Evolutionary conservation across 345 rosid genomes (phyloP), one percentile per base, ranked within the genome.

Genomic region (Euphorbia peplus): DNA sequence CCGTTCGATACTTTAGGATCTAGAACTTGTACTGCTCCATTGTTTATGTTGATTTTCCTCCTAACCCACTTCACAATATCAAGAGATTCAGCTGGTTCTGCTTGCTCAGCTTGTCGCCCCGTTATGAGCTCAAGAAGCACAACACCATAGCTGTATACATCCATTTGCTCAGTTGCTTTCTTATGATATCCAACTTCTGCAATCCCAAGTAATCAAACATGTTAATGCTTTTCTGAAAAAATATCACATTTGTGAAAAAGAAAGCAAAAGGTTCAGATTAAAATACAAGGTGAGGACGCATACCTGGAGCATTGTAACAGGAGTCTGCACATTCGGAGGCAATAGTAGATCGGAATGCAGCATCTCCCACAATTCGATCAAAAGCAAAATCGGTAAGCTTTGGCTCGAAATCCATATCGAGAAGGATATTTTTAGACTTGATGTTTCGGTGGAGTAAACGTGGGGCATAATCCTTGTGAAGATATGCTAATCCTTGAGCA

Each of bases 81-180:
- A 42, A 89, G 72, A 21, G 83, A 84, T 41, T 83, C 88, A 4
- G 48, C 68, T 54, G 88, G 73, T 55, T 76, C 75, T 39, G 76
- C 82, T 65, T 58, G 72, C 59, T 85, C 97, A 46, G 89, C 84
- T 75, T 81, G 84, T 64, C 87, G 81, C 11, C 98, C 98, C 0
- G 92, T 83, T 60, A 93, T 65, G 65, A 93, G 96, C 78, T 93
- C 98, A 39, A 93, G 66, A 24, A 93, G 77, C 75, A 90, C 88
- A 24, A 93, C 92, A 30, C 98, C 98, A 35, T 82, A 90, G 82
- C 96, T 83, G 85, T 93, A 90, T 44, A 89, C 92, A 71, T 93
- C 97, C 90, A 84, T 84, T 69, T 87, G 85, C 72, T 89, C 96
- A 0, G 88, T 89, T 58, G 96, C 87, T 79, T 85, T 87, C 86